Conservation (phyloP, 169 alveolate genomes). For the Eimeria tenella region DNA sequence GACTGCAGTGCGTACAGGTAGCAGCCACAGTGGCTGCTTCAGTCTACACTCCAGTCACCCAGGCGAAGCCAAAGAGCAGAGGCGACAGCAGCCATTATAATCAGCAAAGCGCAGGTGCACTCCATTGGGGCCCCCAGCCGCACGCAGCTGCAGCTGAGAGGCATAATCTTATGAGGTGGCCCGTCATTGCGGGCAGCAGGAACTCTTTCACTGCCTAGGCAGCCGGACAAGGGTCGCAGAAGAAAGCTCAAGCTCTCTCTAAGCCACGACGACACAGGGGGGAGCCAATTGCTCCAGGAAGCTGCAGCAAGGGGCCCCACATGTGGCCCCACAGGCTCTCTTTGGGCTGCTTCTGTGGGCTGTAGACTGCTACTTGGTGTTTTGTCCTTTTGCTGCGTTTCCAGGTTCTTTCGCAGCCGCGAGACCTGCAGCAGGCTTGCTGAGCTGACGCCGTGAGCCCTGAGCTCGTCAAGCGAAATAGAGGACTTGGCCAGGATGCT, state of each 20-base stretch:
- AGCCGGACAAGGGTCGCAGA: background rate
- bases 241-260: background rate
- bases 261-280: background rate
- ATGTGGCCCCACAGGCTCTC: background rate
- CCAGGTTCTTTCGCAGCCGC: slow-evolving; percentile 34
- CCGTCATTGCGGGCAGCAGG: too few relatives aligned
- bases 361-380: background rate
- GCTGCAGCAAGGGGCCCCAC: background rate
- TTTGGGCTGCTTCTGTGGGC: slow-evolving; percentile 1
- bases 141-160: background rate
- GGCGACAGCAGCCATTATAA: background rate
- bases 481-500: background rate
- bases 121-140: slow-evolving; percentile 18
- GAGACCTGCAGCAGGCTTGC: slow-evolving; percentile 31
- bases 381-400: background rate
- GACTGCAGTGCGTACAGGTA: too few relatives aligned
- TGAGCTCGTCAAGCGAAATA: slow-evolving; percentile 23
- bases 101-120: background rate
- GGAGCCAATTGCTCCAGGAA: background rate
- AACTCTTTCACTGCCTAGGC: too few relatives aligned
- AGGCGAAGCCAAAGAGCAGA: slow-evolving; percentile 21
- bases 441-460: background rate
- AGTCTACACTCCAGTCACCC: background rate
- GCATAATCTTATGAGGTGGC: background rate
- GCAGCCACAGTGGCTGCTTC: background rate